Evolutionary conservation across 345 rosid genomes (phyloP), one percentile per base, ranked within the genome.

Genomic region (Ailanthus altissimus): DNA sequence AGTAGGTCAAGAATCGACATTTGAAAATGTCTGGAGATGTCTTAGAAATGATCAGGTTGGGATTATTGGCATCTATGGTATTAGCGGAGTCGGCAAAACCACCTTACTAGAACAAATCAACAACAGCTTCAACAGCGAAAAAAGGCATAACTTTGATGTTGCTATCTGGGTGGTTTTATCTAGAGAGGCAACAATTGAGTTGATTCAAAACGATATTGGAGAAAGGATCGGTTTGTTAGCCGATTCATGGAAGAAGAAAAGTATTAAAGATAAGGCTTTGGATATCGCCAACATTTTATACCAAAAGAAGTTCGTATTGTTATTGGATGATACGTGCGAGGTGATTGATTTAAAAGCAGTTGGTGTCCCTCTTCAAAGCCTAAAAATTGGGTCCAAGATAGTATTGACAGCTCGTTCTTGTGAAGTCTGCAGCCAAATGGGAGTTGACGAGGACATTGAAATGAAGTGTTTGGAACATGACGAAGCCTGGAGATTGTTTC

Each of bases 141-240:
- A n/a, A 2, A 18, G 11, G 10, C 56, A 3, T 20, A 18, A 67
- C 2, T 83, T 77, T 21, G 63, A 65, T n/a, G 32, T 14, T 25
- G 38, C 40, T 18, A 70, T 70, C 2, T 69, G 74, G 84, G 75
- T 75, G 2, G 50, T 47, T 13, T 82, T 72, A 6, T 80, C 83
- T 6, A 62, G 0, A 16, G n/a, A 62, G 40, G 45, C 36, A 16
- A 32, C 6, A 1, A 6, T 36, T 18, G 13, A 36, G 67, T 4
- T 15, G 43, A 62, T 62, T 62, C 67, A 36, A 62, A 45, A 36
- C 8, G 40, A 36, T 6, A 36, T 62, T 32, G 67, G 67, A 2
- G 36, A 62, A 62, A 62, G 21, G 45, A 62, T 62, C 0, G 67
- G 43, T 16, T 32, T 26, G 11, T 62, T 20, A 11, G 2, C 2